phyloP scores from a whole-genome alignment of 2,329 filamentous ascomycete genomes.

The Xylaria digitata region DNA sequence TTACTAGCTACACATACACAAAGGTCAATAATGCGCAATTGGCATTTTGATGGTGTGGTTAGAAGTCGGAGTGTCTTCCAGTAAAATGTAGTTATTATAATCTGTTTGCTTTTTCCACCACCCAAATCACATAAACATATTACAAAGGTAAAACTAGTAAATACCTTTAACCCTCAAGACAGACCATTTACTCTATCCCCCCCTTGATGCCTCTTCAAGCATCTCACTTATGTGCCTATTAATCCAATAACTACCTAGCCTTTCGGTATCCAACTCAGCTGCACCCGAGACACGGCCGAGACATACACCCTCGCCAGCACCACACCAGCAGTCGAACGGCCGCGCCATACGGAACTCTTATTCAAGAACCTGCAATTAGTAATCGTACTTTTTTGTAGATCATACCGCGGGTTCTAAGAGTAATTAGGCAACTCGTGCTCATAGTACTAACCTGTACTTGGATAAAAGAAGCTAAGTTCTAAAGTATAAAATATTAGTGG shows the following conservation, averaged over 20 bases:
- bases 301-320: constrained; percentile 18
- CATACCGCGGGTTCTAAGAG: too few relatives aligned
- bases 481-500: not conserved
- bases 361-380: not conserved
- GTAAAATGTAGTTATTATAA: too few relatives aligned
- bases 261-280: constrained; percentile 11
- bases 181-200: not conserved
- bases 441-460: constrained; percentile 24
- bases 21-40: too few relatives aligned
- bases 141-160: too few relatives aligned
- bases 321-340: constrained; percentile 33
- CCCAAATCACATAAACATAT: too few relatives aligned
- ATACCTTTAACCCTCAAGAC: not conserved
- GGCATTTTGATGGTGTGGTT: too few relatives aligned
- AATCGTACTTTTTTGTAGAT: not conserved
- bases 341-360: constrained; percentile 30
- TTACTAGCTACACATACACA: too few relatives aligned
- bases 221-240: constrained; percentile 30
- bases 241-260: constrained; percentile 23
- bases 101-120: too few relatives aligned
- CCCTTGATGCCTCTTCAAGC: constrained; percentile 20
- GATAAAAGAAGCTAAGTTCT: constrained; percentile 29
- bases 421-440: not conserved
- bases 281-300: constrained; percentile 27
- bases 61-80: too few relatives aligned